A percentile compares a stretch with the other conserved stretches of the same genome.
phyloP scores from a whole-genome alignment of 257 asterid genomes.

The Penstemon davidsonii region DNA sequence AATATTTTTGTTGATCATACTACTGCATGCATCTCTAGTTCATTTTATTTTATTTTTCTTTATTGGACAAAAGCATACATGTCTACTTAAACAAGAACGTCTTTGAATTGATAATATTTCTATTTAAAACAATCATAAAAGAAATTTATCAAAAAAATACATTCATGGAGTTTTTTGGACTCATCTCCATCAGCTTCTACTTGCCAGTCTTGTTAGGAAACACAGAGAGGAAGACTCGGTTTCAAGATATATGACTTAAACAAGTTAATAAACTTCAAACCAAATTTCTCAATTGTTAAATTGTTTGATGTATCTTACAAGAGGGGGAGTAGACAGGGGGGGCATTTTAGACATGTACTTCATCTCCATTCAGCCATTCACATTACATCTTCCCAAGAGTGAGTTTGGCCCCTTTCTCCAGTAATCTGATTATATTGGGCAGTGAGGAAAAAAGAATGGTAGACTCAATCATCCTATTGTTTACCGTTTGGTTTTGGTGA shows the following conservation, averaged over 20 bases:
- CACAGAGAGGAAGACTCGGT: background rate
- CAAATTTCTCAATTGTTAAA: slow-evolving; percentile 25
- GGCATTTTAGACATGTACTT: slow-evolving; percentile 27
- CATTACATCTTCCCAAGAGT: slow-evolving; percentile 44
- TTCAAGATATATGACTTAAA: slow-evolving; percentile 22
- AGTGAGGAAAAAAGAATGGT: slow-evolving; percentile 36
- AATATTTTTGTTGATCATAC: too few relatives aligned
- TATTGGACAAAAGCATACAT: too few relatives aligned
- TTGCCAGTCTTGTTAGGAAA: too few relatives aligned
- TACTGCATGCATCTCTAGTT: too few relatives aligned
- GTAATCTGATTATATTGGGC: slow-evolving; percentile 18
- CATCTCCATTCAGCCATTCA: slow-evolving; percentile 33
- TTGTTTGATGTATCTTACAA: slow-evolving; percentile 16
- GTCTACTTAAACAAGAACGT: too few relatives aligned
- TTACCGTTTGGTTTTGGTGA: slow-evolving; percentile 81
- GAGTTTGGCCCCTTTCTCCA: slow-evolving; percentile 35
- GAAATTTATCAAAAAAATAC: too few relatives aligned
- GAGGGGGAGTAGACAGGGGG: background rate
- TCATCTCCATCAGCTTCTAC: too few relatives aligned
- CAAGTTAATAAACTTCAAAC: slow-evolving; percentile 17
- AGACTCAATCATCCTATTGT: slow-evolving; percentile 36
- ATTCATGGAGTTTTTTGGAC: too few relatives aligned
- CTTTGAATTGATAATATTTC: too few relatives aligned
- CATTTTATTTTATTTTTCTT: too few relatives aligned
- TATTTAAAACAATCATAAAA: too few relatives aligned